phyloP scores from a whole-genome alignment of 2,329 filamentous ascomycete genomes.

The Rutstroemia sp. region DNA sequence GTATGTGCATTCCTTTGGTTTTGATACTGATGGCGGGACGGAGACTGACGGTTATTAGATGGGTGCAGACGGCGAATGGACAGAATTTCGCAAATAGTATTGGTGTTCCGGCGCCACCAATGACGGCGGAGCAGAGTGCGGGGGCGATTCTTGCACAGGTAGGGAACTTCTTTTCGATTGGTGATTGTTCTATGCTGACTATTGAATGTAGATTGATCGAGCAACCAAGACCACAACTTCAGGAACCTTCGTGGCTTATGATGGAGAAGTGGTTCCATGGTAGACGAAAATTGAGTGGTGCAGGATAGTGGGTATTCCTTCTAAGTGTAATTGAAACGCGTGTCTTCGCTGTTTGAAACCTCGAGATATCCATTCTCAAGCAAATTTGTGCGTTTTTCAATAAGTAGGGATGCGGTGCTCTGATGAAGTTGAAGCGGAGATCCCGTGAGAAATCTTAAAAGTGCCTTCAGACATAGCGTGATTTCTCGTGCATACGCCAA shows the following conservation, averaged over 20 bases:
- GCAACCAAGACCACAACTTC: constrained; percentile 28
- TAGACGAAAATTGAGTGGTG: constrained; percentile 17
- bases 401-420: too few relatives aligned
- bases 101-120: constrained; percentile 30
- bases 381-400: too few relatives aligned
- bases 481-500: too few relatives aligned
- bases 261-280: constrained; percentile 18
- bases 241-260: constrained; percentile 20
- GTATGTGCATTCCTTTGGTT: constrained; percentile 7
- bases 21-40: not conserved
- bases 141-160: constrained; percentile 28
- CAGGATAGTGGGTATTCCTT: too few relatives aligned
- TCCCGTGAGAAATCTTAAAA: too few relatives aligned
- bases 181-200: not conserved
- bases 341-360: too few relatives aligned
- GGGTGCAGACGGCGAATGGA: constrained; percentile 37
- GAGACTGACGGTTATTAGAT: constrained; percentile 15
- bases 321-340: too few relatives aligned
- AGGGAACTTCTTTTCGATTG: not conserved
- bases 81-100: constrained; percentile 29
- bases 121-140: constrained; percentile 31
- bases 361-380: too few relatives aligned
- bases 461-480: too few relatives aligned
- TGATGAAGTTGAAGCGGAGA: too few relatives aligned
- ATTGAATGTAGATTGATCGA: constrained; percentile 30